Evolutionary conservation across 2,329 filamentous ascomycete species (phyloP).

Genomic region (Epichloe hybrida): DNA sequence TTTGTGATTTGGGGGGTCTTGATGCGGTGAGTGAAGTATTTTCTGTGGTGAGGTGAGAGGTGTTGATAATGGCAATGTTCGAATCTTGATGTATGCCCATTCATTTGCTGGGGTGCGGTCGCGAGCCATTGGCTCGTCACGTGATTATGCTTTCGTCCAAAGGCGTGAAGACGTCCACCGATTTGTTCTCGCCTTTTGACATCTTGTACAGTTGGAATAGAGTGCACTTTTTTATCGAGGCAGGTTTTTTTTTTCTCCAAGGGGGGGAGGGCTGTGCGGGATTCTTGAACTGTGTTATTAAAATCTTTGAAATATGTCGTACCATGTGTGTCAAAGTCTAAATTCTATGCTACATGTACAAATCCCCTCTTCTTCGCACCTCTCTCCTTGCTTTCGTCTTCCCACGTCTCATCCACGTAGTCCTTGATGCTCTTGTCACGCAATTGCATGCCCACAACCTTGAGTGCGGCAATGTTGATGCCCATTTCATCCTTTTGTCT

Average conservation of each 20-base stretch:
- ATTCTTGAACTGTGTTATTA: neutral
- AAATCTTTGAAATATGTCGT: neutral
- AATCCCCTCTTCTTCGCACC: constrained; percentile 72
- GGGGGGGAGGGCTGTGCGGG: neutral
- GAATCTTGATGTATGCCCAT: neutral
- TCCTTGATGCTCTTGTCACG: constrained; percentile 58
- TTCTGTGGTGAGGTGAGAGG: neutral
- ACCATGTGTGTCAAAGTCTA: neutral
- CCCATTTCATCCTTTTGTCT: constrained; percentile 84
- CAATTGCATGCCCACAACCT: constrained; percentile 63
- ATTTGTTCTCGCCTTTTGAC: too few relatives aligned
- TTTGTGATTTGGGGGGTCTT: too few relatives aligned
- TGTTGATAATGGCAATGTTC: too few relatives aligned
- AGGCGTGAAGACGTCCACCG: too few relatives aligned
- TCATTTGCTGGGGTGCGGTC: too few relatives aligned
- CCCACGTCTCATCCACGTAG: constrained; percentile 64
- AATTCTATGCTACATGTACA: constrained; percentile 52
- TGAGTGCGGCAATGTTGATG: constrained; percentile 77
- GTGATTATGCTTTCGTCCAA: too few relatives aligned
- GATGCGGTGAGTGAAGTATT: neutral
- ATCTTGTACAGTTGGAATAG: too few relatives aligned
- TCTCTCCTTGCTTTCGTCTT: constrained; percentile 43
- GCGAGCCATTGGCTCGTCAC: too few relatives aligned
- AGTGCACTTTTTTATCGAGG: too few relatives aligned
- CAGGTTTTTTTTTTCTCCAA: too few relatives aligned